Percentiles rank a stretch among this genome's conserved stretches.
Conservation (phyloP, 208 protist species). For the Leishmania arabica region DNA sequence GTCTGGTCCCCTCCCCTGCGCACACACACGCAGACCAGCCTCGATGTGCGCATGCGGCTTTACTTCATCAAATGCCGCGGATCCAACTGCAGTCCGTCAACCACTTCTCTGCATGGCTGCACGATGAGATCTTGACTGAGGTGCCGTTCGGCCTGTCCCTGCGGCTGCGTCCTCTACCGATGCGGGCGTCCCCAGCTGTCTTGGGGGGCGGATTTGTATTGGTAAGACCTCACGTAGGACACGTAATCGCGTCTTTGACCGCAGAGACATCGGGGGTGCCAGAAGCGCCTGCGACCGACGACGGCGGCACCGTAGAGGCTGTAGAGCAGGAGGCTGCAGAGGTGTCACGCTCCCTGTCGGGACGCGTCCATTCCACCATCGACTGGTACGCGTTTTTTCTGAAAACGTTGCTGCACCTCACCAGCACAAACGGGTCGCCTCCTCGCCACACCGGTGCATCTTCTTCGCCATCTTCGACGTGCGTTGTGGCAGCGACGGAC, state of each 20-base stretch:
- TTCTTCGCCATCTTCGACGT: neutral
- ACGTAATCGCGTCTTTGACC: constrained; percentile 13
- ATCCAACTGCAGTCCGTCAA: constrained; percentile 7
- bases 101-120: constrained; percentile 23
- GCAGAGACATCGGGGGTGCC: neutral
- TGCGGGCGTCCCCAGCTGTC: neutral
- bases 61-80: constrained; percentile 2
- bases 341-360: neutral
- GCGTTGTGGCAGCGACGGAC: constrained; percentile 5
- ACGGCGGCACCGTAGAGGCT: neutral
- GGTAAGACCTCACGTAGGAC: constrained; percentile 21
- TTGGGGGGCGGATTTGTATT: neutral
- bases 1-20: neutral
- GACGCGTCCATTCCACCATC: neutral
- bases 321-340: neutral
- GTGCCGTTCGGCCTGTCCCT: constrained; percentile 25
- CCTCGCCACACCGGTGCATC: neutral
- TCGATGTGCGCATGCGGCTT: neutral
- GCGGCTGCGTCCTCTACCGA: constrained; percentile 9
- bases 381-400: constrained; percentile 9
- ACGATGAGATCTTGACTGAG: constrained; percentile 8
- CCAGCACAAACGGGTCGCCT: neutral
- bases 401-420: constrained; percentile 14
- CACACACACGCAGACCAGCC: neutral
- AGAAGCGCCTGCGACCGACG: neutral